Conservation (phyloP, 352 stramenopile species). For the Pythium periplocum region DNA sequence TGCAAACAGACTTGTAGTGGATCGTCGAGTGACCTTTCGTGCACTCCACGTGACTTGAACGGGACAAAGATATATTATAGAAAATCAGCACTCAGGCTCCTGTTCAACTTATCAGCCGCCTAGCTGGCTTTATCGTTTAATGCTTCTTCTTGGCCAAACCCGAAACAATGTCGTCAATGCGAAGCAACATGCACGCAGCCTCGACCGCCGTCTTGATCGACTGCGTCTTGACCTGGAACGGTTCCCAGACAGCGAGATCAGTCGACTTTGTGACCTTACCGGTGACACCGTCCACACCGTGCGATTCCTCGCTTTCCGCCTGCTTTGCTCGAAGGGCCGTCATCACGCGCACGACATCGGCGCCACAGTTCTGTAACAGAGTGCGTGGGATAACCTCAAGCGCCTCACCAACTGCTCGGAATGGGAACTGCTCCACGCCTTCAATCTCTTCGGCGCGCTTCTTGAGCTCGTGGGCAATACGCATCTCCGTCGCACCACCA, state of each 20-base stretch:
- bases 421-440: slow-evolving; percentile 97
- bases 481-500: slow-evolving; percentile 98
- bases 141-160: slow-evolving; percentile 96
- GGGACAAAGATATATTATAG: slow-evolving; percentile 70
- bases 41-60: slow-evolving; percentile 7
- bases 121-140: slow-evolving; percentile 15
- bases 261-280: slow-evolving; percentile 93
- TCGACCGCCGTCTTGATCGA: slow-evolving; percentile 99
- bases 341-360: slow-evolving; percentile 97
- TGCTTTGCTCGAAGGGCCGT: slow-evolving; percentile 95
- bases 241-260: slow-evolving; percentile 97
- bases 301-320: slow-evolving; percentile 70
- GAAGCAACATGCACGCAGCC: slow-evolving; percentile 95
- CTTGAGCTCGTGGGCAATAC: slow-evolving; percentile 93
- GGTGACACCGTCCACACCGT: slow-evolving; percentile 79
- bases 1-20: background rate
- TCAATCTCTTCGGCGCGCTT: slow-evolving; percentile 90
- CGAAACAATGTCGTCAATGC: slow-evolving; percentile 99
- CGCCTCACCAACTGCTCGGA: slow-evolving; percentile 95
- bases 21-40: slow-evolving; percentile 31
- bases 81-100: slow-evolving; percentile 3
- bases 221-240: slow-evolving; percentile 99
- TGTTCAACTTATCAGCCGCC: slow-evolving; percentile 21
- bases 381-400: slow-evolving; percentile 99
- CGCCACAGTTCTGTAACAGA: slow-evolving; percentile 98